Conservation (phyloP, 352 stramenopile genomes). For the Saprolegnia diclina region DNA sequence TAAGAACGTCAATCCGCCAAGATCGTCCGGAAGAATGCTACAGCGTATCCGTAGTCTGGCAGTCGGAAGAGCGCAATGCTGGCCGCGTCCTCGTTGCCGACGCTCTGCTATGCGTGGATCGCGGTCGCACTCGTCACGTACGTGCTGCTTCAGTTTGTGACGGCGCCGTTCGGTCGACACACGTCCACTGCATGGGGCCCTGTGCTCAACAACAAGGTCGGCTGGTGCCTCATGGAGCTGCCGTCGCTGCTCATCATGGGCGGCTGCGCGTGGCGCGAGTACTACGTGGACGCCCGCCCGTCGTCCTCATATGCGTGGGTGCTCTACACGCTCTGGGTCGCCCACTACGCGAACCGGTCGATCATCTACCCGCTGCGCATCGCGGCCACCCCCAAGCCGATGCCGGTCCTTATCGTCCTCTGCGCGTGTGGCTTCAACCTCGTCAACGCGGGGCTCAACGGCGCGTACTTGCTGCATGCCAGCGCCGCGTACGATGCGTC, state of each 20-base stretch:
- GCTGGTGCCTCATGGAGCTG: slow-evolving; percentile 69
- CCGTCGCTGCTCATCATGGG: slow-evolving; percentile 51
- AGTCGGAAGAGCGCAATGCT: too few species aligned
- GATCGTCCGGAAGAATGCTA: too few species aligned
- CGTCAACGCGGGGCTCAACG: slow-evolving; percentile 71
- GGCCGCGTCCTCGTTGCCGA: background rate
- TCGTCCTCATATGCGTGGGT: slow-evolving; percentile 29
- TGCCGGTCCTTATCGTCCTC: slow-evolving; percentile 56
- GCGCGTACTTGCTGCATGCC: slow-evolving; percentile 45
- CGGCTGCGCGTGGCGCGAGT: slow-evolving; percentile 39
- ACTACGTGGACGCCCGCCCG: slow-evolving; percentile 21
- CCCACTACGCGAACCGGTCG: slow-evolving; percentile 62
- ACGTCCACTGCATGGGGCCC: slow-evolving; percentile 49
- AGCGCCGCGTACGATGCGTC: slow-evolving; percentile 43
- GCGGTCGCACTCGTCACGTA: background rate
- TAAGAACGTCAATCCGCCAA: too few species aligned
- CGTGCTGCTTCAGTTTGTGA: slow-evolving; percentile 31
- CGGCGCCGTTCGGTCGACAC: slow-evolving; percentile 58
- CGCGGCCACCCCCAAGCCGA: slow-evolving; percentile 42
- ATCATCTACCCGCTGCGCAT: slow-evolving; percentile 73
- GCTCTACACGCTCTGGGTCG: slow-evolving; percentile 49
- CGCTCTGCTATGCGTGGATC: slow-evolving; percentile 8
- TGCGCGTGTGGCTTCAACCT: slow-evolving; percentile 55
- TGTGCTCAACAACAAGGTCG: slow-evolving; percentile 46
- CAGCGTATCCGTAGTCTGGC: background rate